Conservation (phyloP, 2,329 filamentous ascomycete genomes). For the Fusarium sp. region DNA sequence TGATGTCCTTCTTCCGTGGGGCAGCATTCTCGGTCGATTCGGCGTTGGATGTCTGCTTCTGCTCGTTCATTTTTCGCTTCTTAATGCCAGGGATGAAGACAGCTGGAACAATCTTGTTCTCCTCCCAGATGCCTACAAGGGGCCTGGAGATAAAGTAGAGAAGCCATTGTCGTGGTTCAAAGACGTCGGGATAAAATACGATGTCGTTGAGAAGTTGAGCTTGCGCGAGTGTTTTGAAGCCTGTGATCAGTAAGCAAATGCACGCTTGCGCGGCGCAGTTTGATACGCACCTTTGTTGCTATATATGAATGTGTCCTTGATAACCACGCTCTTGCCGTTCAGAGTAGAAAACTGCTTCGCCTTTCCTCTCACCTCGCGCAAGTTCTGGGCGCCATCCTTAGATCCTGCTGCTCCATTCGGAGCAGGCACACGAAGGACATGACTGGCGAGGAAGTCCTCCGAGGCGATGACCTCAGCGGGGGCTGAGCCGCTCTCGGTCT, state of each 20-base stretch:
- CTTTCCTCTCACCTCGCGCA: slow-evolving; percentile 91
- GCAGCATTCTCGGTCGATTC: slow-evolving; percentile 58
- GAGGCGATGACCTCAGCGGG: slow-evolving; percentile 86
- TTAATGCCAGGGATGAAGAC: slow-evolving; percentile 61
- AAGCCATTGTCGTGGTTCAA: slow-evolving; percentile 93
- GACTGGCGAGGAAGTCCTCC: slow-evolving; percentile 96
- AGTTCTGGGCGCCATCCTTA: slow-evolving; percentile 69
- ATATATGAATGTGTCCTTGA: slow-evolving; percentile 93
- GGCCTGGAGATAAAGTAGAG: slow-evolving; percentile 96
- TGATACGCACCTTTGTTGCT: slow-evolving; percentile 85
- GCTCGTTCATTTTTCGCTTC: slow-evolving; percentile 53
- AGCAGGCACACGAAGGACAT: slow-evolving; percentile 88
- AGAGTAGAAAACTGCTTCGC: slow-evolving; percentile 93
- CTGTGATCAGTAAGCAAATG: slow-evolving; percentile 58
- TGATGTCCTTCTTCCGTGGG: slow-evolving; percentile 85
- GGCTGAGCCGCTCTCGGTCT: slow-evolving; percentile 82
- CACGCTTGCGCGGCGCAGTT: neutral
- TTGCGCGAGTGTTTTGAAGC: slow-evolving; percentile 92
- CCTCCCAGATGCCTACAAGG: slow-evolving; percentile 85
- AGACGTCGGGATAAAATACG: slow-evolving; percentile 89
- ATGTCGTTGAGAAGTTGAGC: slow-evolving; percentile 86
- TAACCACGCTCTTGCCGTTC: slow-evolving; percentile 91
- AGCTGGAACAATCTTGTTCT: slow-evolving; percentile 78
- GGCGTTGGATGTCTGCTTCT: slow-evolving; percentile 51
- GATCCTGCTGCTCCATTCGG: slow-evolving; percentile 61